Evolutionary conservation across 2,329 filamentous ascomycete species (phyloP).

Genomic region (Neopestalotiopsis sp.): DNA sequence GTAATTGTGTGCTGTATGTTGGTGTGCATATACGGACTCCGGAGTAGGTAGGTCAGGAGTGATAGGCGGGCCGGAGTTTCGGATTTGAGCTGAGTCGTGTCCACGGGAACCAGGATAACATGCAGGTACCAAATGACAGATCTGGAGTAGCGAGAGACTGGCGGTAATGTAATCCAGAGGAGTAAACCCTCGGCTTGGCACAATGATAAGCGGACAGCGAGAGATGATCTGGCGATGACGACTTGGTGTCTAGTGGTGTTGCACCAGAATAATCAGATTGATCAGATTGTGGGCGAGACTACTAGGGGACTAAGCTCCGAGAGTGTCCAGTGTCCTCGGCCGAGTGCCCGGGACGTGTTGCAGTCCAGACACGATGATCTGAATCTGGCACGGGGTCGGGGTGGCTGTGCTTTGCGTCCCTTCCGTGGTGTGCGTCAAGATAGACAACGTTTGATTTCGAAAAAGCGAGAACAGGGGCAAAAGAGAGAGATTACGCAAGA

Average conservation of each 20-base stretch:
- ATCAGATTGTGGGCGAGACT: neutral
- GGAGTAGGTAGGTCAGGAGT: neutral
- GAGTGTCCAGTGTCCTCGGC: slow-evolving; percentile 5
- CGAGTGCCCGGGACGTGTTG: neutral
- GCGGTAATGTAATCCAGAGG: neutral
- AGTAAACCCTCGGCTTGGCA: neutral
- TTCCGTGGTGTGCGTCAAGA: neutral
- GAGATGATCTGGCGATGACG: neutral
- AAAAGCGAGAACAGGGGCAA: slow-evolving; percentile 15
- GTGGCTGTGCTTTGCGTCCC: neutral
- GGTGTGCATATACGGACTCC: slow-evolving; percentile 14
- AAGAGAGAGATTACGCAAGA: slow-evolving; percentile 4
- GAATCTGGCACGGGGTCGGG: neutral
- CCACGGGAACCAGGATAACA: neutral
- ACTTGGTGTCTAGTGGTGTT: neutral
- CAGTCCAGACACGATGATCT: neutral
- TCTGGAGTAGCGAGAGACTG: neutral
- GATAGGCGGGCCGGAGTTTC: neutral
- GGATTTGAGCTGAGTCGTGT: slow-evolving; percentile 1
- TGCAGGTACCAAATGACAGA: slow-evolving; percentile 10
- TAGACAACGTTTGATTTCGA: neutral
- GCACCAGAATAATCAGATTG: neutral
- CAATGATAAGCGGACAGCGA: neutral
- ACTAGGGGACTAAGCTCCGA: neutral
- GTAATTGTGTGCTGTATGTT: slow-evolving; percentile 22